phyloP scores from a whole-genome alignment of 2,329 filamentous ascomycete species.

The Aspergillus fumigatiaffinis region DNA sequence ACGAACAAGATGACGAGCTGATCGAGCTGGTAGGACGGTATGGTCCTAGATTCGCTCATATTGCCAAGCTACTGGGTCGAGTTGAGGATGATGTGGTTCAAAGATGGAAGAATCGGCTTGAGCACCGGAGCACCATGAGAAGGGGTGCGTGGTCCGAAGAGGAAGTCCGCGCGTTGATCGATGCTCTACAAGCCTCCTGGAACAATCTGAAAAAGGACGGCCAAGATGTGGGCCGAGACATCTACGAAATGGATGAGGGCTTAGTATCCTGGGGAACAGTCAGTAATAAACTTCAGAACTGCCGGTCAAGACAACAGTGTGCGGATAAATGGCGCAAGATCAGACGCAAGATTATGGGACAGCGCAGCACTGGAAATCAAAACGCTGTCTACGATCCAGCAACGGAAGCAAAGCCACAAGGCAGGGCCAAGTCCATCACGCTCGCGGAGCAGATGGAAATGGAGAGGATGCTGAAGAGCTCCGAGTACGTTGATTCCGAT shows the following conservation, averaged over 20 bases:
- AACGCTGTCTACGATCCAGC: slow-evolving; percentile 24
- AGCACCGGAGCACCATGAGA: slow-evolving; percentile 34
- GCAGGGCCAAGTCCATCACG: slow-evolving; percentile 1
- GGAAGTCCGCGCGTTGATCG: slow-evolving; percentile 27
- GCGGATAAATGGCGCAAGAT: slow-evolving; percentile 40
- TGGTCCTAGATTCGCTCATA: slow-evolving; percentile 35
- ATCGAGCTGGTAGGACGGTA: slow-evolving; percentile 26
- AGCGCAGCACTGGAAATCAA: slow-evolving; percentile 19
- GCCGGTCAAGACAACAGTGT: slow-evolving; percentile 37
- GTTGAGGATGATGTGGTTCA: slow-evolving; percentile 41
- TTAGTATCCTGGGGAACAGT: slow-evolving; percentile 30
- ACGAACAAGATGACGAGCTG: slow-evolving; percentile 40
- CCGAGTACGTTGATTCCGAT: slow-evolving; percentile 10
- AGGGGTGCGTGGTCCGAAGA: slow-evolving; percentile 35
- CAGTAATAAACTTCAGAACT: slow-evolving; percentile 26
- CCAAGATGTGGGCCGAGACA: slow-evolving; percentile 28
- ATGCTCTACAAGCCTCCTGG: slow-evolving; percentile 24
- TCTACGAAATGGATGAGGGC: slow-evolving; percentile 34
- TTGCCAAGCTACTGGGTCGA: slow-evolving; percentile 36
- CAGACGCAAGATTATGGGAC: slow-evolving; percentile 14
- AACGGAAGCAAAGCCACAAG: slow-evolving; percentile 1
- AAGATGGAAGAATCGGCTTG: slow-evolving; percentile 41
- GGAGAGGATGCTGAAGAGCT: slow-evolving; percentile 2
- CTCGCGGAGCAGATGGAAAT: background rate
- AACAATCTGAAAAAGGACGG: slow-evolving; percentile 13